Conservation (phyloP, 2,329 filamentous ascomycete species). For the Cladophialophora immunda region DNA sequence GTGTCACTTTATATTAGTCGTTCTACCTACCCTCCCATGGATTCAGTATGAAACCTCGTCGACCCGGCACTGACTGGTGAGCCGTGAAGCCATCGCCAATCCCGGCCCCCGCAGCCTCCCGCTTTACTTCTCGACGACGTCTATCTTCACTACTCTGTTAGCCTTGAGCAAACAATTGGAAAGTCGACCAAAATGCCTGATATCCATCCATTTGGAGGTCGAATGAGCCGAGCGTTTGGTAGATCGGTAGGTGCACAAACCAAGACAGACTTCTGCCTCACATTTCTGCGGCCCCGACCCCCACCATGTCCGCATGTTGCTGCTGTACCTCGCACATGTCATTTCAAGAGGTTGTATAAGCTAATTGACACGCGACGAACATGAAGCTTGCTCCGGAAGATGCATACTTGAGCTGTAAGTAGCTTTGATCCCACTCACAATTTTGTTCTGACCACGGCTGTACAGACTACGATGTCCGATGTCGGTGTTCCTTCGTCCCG, state of each 20-base stretch:
- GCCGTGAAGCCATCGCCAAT: slow-evolving; percentile 1
- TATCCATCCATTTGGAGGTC: slow-evolving; percentile 64
- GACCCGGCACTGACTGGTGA: not conserved
- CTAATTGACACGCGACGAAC: slow-evolving; percentile 30
- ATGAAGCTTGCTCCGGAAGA: slow-evolving; percentile 67
- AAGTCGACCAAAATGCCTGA: slow-evolving; percentile 31
- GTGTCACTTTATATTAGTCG: not conserved
- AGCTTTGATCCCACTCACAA: not conserved
- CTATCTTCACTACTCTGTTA: not conserved
- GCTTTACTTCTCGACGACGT: slow-evolving; percentile 4
- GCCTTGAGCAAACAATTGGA: slow-evolving; percentile 4
- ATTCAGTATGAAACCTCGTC: slow-evolving; percentile 5
- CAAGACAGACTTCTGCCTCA: not conserved
- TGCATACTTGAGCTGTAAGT: slow-evolving; percentile 75
- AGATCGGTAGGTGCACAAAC: slow-evolving; percentile 52
- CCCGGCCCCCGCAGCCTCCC: not conserved
- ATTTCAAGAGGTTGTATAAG: not conserved
- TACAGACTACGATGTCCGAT: slow-evolving; percentile 70
- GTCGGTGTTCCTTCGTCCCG: slow-evolving; percentile 55
- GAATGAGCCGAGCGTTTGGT: slow-evolving; percentile 61
- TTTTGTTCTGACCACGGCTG: not conserved
- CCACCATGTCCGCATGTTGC: not conserved
- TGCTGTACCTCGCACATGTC: not conserved
- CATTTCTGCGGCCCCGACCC: not conserved
- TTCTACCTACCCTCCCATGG: not conserved